phyloP scores from a whole-genome alignment of 2,329 filamentous ascomycete genomes.

The Cercospora sojina region DNA sequence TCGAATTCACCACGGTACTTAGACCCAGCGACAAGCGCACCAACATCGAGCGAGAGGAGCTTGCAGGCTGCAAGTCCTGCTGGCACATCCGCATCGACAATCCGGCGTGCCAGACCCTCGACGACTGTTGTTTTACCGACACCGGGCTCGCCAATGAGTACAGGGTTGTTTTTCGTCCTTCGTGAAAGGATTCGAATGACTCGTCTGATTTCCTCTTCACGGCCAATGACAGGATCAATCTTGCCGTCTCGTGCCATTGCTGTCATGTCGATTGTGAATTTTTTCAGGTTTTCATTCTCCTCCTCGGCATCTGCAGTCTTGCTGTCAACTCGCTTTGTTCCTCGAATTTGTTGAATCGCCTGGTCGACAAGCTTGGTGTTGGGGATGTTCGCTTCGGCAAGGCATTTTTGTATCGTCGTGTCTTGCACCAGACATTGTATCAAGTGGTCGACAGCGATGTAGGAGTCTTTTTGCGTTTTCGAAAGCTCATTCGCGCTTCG shows the following conservation, averaged over 20 bases:
- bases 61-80: conserved; percentile 93
- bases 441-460: conserved; percentile 90
- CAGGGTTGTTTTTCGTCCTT: conserved; percentile 97
- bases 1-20: conserved; percentile 99
- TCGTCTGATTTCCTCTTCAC: conserved; percentile 91
- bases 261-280: conserved; percentile 99
- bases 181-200: conserved; percentile 89
- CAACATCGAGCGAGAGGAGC: conserved; percentile 91
- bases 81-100: conserved; percentile 94
- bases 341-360: conserved; percentile 87
- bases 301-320: conserved; percentile 92
- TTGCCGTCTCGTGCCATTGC: conserved; percentile 94
- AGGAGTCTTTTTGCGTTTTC: conserved; percentile 96
- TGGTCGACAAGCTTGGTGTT: conserved; percentile 87
- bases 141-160: conserved; percentile 95
- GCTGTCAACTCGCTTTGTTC: conserved; percentile 89
- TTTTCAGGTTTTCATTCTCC: conserved; percentile 93
- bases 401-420: conserved; percentile 64
- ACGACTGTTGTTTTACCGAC: conserved; percentile 98
- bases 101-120: conserved; percentile 90
- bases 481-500: conserved; percentile 84
- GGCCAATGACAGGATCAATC: conserved; percentile 93
- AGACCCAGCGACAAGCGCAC: conserved; percentile 90
- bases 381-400: conserved; percentile 86
- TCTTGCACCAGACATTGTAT: conserved; percentile 86